Evolutionary conservation across 1,139 yeast genomes (phyloP), one percentile per base, ranked within the genome.

Genomic region (Lizanozyma gosingica): DNA sequence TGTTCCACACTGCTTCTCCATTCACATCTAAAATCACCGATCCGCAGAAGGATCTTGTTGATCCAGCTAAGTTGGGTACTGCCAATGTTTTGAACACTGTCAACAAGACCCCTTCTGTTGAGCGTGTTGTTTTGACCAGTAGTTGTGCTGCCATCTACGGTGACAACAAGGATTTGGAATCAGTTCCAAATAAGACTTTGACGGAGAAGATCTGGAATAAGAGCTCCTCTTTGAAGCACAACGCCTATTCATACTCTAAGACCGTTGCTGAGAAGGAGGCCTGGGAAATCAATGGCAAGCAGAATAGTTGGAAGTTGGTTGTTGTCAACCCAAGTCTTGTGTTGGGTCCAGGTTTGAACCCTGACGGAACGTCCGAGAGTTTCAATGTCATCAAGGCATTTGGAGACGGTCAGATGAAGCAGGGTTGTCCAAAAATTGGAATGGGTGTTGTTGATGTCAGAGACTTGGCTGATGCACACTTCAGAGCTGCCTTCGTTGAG

Each of bases 191-290:
- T 14, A 15, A 15, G 4, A 35, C 18, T 17, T 29, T 35, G 8
- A 35, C 18, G n/a, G 36, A 35, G 18, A 29, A 35, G 8, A 15
- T 8, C n/a, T 35, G 36, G 36, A 35, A 35, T 16, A 17, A 15
- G n/a, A 35, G 29, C 4, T 35, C 36, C 4, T 4, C 18, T 17
- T 17, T 35, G 11, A 15, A 15, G n/a, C n/a, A n/a, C n/a, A 8
- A 8, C 35, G 46, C 44, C 14, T 44, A 46, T 37, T 27, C 38
- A 18, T 40, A 39, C 3, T 46, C 47, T 36, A 47, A 47, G 39
- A 34, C 43, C 6, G 38, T 42, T 35, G 48, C 49, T 17, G 50
- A 47, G 34, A 42, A 40, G 36, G 43, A 41, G 4, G 49, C 49
- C 4, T 47, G 50, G 50, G n/a, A n/a, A n/a, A n/a, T n/a, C n/a